These are phyloP conservation scores for Pythium apleroticum DNA, from an alignment of 352 stramenopile species.

Conservation along the genomic window DNA sequence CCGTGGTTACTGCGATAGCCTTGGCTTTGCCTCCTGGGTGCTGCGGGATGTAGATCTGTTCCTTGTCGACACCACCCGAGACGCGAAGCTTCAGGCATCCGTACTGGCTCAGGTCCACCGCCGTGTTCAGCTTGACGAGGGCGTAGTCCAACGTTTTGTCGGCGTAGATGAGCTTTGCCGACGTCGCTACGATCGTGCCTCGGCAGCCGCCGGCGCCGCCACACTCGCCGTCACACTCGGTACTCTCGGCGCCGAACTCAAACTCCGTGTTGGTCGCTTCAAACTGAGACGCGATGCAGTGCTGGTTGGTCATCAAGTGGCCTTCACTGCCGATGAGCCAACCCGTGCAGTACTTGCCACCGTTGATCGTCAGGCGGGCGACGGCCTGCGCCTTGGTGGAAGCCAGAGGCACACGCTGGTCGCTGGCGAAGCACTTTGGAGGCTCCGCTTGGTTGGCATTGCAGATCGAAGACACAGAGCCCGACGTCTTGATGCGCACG, in stretches of 20 bases:
- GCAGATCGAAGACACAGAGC: conserved; percentile 28
- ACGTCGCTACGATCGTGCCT: conserved; percentile 30
- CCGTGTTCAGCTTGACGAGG: conserved; percentile 39
- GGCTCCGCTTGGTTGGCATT: conserved; percentile 33
- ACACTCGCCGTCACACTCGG: conserved; percentile 33
- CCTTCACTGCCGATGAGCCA: conserved; percentile 45
- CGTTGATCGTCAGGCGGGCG: conserved; percentile 33
- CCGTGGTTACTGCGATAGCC: conserved; percentile 30
- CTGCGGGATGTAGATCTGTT: conserved; percentile 50
- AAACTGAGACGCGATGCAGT: conserved; percentile 36
- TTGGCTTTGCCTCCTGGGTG: conserved; percentile 37
- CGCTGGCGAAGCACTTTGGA: conserved; percentile 35
- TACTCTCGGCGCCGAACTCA: conserved; percentile 42
- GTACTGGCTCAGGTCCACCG: conserved; percentile 30
- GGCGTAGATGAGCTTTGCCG: conserved; percentile 25
- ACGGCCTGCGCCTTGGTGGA: conserved; percentile 36
- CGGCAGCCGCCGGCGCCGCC: conserved; percentile 20
- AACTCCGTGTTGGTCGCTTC: conserved; percentile 29
- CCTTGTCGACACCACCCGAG: conserved; percentile 23
- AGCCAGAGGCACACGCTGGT: conserved; percentile 23
- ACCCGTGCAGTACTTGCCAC: conserved; percentile 34
- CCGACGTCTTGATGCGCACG: conserved; percentile 27
- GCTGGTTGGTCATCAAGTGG: conserved; percentile 46
- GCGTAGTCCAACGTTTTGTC: conserved; percentile 38
- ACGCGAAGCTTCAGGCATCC: conserved; percentile 37